Percentiles rank a stretch among this genome's conserved stretches.
Conservation (phyloP, 1,139 yeast genomes). For the Candida glucosophila region DNA sequence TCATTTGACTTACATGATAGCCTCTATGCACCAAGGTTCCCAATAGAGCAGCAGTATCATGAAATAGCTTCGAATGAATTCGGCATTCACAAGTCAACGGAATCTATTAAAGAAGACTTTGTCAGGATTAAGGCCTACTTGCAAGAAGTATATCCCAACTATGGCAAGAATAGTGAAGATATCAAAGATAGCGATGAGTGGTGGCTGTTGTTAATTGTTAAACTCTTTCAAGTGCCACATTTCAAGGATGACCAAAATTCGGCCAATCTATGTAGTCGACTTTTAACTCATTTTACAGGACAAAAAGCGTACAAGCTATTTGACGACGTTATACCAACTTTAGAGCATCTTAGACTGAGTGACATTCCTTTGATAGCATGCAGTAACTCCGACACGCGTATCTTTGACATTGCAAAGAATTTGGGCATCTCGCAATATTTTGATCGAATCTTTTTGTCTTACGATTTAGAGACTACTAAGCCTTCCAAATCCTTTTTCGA, state of each 20-base stretch:
- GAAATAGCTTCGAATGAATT: slow-evolving; percentile 32
- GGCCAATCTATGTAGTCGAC: slow-evolving; percentile 22
- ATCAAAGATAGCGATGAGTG: slow-evolving; percentile 32
- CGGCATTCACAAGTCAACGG: slow-evolving; percentile 30
- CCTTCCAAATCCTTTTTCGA: slow-evolving; percentile 44
- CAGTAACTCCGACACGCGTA: slow-evolving; percentile 55
- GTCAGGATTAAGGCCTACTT: slow-evolving; percentile 19
- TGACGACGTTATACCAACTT: slow-evolving; percentile 45
- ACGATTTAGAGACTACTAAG: slow-evolving; percentile 44
- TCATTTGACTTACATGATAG: slow-evolving; percentile 68
- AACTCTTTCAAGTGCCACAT: slow-evolving; percentile 28
- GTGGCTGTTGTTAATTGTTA: slow-evolving; percentile 49
- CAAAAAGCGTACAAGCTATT: slow-evolving; percentile 44
- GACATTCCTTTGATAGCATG: slow-evolving; percentile 36
- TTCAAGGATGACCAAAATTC: slow-evolving; percentile 11
- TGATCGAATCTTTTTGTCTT: slow-evolving; percentile 39
- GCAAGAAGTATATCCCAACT: slow-evolving; percentile 41
- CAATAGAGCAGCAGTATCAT: slow-evolving; percentile 46
- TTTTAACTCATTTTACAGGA: slow-evolving; percentile 40
- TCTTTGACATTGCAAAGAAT: slow-evolving; percentile 32
- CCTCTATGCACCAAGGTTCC: slow-evolving; percentile 46
- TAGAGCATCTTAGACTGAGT: slow-evolving; percentile 21
- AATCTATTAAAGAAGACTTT: slow-evolving; percentile 19
- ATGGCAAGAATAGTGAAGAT: slow-evolving; percentile 37
- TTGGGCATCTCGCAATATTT: slow-evolving; percentile 37